These are phyloP conservation scores for Penicillium daleae DNA, from an alignment of 495 filamentous ascomycete genomes.

Conservation along the genomic window DNA sequence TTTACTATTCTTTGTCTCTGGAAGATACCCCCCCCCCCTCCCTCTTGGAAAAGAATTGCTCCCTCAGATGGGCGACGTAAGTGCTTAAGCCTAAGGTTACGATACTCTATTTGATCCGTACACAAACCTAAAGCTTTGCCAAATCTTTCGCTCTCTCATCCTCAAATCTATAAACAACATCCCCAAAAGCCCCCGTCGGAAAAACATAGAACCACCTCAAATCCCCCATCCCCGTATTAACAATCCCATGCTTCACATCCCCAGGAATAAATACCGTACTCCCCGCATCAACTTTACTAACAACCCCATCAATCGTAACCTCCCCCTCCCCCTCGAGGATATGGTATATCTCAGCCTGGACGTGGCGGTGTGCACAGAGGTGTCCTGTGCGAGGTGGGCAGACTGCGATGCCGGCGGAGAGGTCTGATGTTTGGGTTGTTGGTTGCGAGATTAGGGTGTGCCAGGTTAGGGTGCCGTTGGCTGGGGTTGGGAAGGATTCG, in stretches of 20 bases:
- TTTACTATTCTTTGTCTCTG: no score
- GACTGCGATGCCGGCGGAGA: conserved; percentile 38
- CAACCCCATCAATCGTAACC: conserved; percentile 35
- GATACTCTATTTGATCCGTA: no score
- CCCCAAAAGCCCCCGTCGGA: conserved; percentile 33
- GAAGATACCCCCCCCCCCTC: no score
- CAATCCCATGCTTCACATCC: conserved; percentile 41
- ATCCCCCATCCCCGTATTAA: conserved; percentile 26
- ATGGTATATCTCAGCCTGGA: conserved; percentile 45
- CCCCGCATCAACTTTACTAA: conserved; percentile 24
- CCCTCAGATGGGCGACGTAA: no score
- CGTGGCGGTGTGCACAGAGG: conserved; percentile 38
- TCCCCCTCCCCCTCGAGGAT: conserved; percentile 36
- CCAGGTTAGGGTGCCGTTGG: conserved; percentile 34
- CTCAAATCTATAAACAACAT: conserved; percentile 41
- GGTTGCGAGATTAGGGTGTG: conserved; percentile 40
- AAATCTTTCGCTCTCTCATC: background rate
- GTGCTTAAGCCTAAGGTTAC: no score
- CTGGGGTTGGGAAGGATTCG: conserved; percentile 27
- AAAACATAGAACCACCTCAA: conserved; percentile 47
- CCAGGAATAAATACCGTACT: conserved; percentile 40
- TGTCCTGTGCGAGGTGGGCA: conserved; percentile 31
- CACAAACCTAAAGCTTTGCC: background rate
- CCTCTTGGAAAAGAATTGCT: no score
- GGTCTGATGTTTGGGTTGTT: conserved; percentile 29